These are phyloP conservation scores for Spongispora temasekensis DNA, from an alignment of 1,284 basidiomycete genomes.

Conservation along the genomic window DNA sequence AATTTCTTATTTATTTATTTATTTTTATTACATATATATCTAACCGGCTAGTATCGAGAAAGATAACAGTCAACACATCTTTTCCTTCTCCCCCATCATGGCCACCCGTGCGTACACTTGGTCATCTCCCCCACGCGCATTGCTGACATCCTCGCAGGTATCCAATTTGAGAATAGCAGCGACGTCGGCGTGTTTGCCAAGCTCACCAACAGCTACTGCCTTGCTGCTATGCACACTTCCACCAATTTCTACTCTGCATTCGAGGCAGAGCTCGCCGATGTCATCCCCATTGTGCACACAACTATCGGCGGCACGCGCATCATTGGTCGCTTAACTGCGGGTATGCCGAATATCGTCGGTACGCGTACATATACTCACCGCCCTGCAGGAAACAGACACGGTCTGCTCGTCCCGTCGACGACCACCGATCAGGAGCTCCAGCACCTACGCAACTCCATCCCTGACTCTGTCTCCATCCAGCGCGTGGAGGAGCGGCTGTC, in stretches of 20 bases:
- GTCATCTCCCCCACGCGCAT: background rate
- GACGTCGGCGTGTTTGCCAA: conserved; percentile 95
- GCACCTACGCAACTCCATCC: conserved; percentile 95
- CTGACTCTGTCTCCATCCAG: conserved; percentile 90
- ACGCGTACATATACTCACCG: too few relatives aligned
- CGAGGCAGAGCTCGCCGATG: conserved; percentile 91
- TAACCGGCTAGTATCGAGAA: background rate
- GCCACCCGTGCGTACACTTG: conserved; percentile 59
- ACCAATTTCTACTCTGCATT: conserved; percentile 99
- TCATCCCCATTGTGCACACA: conserved; percentile 96
- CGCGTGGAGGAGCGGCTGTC: conserved; percentile 96
- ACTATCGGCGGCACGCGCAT: conserved; percentile 96
- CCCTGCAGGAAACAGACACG: conserved; percentile 89
- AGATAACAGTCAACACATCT: background rate
- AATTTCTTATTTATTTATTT: background rate
- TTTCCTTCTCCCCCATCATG: conserved; percentile 39
- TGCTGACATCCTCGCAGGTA: conserved; percentile 48
- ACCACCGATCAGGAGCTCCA: conserved; percentile 99
- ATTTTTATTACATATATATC: background rate
- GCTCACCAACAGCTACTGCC: conserved; percentile 95
- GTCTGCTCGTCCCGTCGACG: conserved; percentile 92
- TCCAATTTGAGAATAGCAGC: conserved; percentile 96
- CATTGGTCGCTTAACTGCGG: conserved; percentile 91
- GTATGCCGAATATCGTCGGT: too few relatives aligned
- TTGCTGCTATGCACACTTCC: conserved; percentile 90